Percentiles rank a stretch among this genome's conserved stretches.
Conservation (phyloP, 768 basidiomycete genomes). For the Leucosporidium creatinivorum region DNA sequence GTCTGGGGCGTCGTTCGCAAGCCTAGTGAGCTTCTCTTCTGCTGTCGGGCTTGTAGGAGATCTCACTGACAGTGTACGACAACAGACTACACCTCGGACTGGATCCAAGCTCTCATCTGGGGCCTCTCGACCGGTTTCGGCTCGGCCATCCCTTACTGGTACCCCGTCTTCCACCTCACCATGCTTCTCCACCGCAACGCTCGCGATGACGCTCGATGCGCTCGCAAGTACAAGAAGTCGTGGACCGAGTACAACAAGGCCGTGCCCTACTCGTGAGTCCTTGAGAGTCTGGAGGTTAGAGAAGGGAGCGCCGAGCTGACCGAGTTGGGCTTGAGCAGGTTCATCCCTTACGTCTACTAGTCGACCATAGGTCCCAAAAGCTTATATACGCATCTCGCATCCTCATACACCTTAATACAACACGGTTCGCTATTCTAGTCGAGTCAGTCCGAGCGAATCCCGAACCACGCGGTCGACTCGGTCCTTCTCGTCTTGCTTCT, state of each 20-base stretch:
- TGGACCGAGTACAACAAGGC: constrained; percentile 32
- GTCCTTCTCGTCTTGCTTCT: no score
- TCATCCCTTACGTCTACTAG: constrained; percentile 26
- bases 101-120: constrained; percentile 37
- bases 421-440: no score
- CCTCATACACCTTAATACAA: no score
- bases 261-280: constrained; percentile 30
- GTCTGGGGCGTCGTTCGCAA: constrained; percentile 95
- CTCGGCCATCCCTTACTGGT: constrained; percentile 82
- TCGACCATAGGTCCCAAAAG: no score
- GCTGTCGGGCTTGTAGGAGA: background rate
- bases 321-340: background rate
- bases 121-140: constrained; percentile 30
- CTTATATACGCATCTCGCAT: no score
- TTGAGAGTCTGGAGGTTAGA: no score
- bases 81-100: constrained; percentile 85
- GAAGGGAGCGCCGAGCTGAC: background rate
- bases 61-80: background rate
- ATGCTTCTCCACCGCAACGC: constrained; percentile 85
- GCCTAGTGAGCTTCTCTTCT: constrained; percentile 50
- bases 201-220: constrained; percentile 86
- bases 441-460: no score
- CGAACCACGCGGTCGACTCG: no score
- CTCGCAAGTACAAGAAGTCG: constrained; percentile 38
- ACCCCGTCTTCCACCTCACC: constrained; percentile 89